Evolutionary conservation across 1,139 yeast species (phyloP), one percentile per base, ranked within the genome.

Genomic region (Pichia sp.): DNA sequence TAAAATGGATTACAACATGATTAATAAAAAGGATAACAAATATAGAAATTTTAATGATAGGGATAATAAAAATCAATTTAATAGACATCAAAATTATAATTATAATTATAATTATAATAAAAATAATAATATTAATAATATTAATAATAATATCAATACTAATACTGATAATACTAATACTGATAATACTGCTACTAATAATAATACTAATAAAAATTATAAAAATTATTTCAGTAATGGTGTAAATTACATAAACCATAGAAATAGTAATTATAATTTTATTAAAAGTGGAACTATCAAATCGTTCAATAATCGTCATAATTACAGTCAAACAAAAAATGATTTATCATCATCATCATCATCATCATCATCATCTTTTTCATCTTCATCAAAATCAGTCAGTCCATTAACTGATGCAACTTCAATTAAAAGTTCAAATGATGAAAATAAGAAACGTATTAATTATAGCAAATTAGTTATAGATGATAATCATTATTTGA

Each of bases 401-500:
- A 18, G 18, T 18, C 18, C 18, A 18, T 18, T 18, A 18, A 18
- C 18, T 18, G 18, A 18, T 18, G 18, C 18, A 18, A 18, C 18
- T 18, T 18, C 18, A 18, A 18, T 18, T 18, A 18, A 18, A 18
- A 18, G 18, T 18, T 18, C 18, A 18, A 18, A 18, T 18, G 18
- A 18, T 18, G 18, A 18, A 18, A 18, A 18, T 18, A 18, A 18
- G 18, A 18, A 18, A 18, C 18, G 18, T 18, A 18, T 18, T 18
- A 36, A 26, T 7, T 41, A 34, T 32, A 34, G 38, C 26, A 51
- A 51, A 39, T 27, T 50, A 25, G 47, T 50, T 30, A 47, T 50
- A 34, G 53, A 50, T 39, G 40, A 47, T 25, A 25, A 50, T 28
- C 53, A 50, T 35, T 50, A 50, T 26, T 31, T 50, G 26, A 50